phyloP scores from a whole-genome alignment of 345 rosid species.

The Acer yangbiense region DNA sequence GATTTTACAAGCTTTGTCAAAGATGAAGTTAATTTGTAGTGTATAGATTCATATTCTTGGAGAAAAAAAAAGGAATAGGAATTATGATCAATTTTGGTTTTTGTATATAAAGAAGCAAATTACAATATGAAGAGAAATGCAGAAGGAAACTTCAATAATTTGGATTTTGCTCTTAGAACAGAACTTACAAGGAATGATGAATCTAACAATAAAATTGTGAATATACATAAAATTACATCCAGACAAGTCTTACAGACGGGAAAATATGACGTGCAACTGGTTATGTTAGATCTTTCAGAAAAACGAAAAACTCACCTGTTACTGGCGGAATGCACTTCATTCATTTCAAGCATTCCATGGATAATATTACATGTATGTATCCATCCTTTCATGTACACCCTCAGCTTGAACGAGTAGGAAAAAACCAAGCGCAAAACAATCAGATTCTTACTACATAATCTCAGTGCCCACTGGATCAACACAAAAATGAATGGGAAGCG shows the following conservation, averaged over 20 bases:
- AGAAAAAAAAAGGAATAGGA: not conserved
- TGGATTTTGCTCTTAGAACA: not conserved
- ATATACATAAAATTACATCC: no score
- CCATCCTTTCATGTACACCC: conserved; percentile 4
- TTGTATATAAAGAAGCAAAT: no score
- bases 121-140: no score
- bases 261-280: not conserved
- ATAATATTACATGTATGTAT: not conserved
- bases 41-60: conserved; percentile 4
- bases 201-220: not conserved
- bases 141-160: not conserved
- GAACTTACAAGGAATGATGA: not conserved
- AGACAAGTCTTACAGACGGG: not conserved
- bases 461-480: conserved; percentile 86
- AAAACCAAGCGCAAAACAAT: conserved; percentile 2
- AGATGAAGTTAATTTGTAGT: not conserved
- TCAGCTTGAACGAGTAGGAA: conserved; percentile 19
- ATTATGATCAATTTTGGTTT: no score
- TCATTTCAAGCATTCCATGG: conserved; percentile 1
- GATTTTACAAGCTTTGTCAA: not conserved
- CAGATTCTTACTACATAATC: conserved; percentile 55
- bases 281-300: not conserved
- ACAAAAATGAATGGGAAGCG: conserved; percentile 54
- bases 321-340: not conserved
- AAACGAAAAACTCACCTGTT: not conserved